Base-by-base conservation (phyloP, 495 filamentous ascomycete species). In the Podospora sp. region DNA sequence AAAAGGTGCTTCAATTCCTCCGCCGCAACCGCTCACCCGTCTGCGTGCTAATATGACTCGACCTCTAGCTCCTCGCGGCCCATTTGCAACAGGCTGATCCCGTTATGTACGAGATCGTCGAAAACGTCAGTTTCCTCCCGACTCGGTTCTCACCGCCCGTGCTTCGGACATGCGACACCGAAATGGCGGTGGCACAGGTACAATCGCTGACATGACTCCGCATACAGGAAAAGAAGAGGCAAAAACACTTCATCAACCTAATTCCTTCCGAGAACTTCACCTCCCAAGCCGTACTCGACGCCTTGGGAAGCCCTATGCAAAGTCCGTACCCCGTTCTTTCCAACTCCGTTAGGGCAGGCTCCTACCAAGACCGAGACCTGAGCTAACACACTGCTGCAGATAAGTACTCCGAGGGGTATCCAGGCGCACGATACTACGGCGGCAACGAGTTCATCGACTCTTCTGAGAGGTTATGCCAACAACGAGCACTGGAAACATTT, bases 211-310 rank as follows among this genome's bases (percentile, higher is more conserved):
- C 61, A 26, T 16, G 36, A 9, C 25, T 35, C 33, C 46, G 27
- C n/a, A 51, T 69, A 62, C 71, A 97, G 93, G 94, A 99, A 83
- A 97, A 97, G 87, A 84, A 84, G 66, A 86, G 95, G 68, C 95
- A 99, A 77, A 94, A 96, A 80, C 91, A 97, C 74, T 98, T 97
- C 77, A 94, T 99, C 79, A 98, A 98, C 81, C 87, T 99, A 63
- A 99, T 99, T 68, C 95, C 95, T 18, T 99, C 95, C 22, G 95
- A 99, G 81, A 99, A 99, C 81, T 98, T 99, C 79, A 98, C 95
- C 11, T 97, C 95, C 18, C 93, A 97, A 77, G 93, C 95, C 22
- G 95, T 99, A 12, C 87, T 97, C 46, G 95, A 98, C 86, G 93
- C 94, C 9, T 82, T 99, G 65, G 95, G 95, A 73, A 97, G 94